Evolutionary conservation across 495 filamentous ascomycete genomes (phyloP), one percentile per base, ranked within the genome.

Genomic region (Elaphomyces granulatus): DNA sequence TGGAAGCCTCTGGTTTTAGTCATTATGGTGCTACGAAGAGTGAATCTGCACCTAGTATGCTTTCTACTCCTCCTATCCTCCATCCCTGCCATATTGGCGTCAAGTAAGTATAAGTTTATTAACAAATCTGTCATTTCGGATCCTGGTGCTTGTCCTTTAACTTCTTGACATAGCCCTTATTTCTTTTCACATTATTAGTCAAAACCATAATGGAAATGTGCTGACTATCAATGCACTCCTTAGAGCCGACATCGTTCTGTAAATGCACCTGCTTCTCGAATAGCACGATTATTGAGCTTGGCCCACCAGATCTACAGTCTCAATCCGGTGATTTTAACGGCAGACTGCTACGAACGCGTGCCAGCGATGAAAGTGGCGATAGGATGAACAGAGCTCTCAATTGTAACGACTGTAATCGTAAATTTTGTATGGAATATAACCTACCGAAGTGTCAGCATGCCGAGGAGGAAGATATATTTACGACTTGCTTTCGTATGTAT

Each of bases 201-300:
- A n/a, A n/a, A n/a, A n/a, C n/a, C n/a, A n/a, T n/a, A n/a, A n/a
- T n/a, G n/a, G n/a, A n/a, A n/a, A n/a, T n/a, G n/a, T n/a, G n/a
- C n/a, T n/a, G n/a, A n/a, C n/a, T n/a, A n/a, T n/a, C n/a, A n/a
- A n/a, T n/a, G n/a, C n/a, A n/a, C n/a, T n/a, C n/a, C n/a, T n/a
- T 40, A 68, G 64, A 56, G n/a, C 64, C 84, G 14, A 81, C 81
- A 16, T 83, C 84, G 23, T 96, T 94, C 66, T 98, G 90, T 77
- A 98, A 95, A 80, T 98, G 90, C 61, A 93, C 81, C 41, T 96
- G 90, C 64, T 81, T 81, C 66, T 73, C 74, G 39, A 93, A 95
- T 64, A 83, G 76, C 66, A 93, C 82, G 41, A 86, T 96, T 45
- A 94, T 98, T 53, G 41, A 43, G 32, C 28, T 43, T 3, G 20